Percentiles rank a stretch among this genome's conserved stretches.
phyloP scores from a whole-genome alignment of 805 yeast species.

The Saturnispora sekii region DNA sequence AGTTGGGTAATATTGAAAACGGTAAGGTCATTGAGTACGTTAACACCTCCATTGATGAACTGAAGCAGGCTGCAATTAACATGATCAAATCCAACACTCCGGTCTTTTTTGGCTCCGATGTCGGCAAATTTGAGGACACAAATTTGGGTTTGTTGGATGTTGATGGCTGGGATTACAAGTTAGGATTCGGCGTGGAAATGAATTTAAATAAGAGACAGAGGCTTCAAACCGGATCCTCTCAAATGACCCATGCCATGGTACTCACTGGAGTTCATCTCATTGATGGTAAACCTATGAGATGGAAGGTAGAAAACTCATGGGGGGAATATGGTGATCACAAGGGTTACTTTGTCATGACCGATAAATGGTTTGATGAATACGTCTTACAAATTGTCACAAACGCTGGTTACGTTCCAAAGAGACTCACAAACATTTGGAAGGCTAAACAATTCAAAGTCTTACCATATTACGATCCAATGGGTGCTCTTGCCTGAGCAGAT shows the following conservation, averaged over 20 bases:
- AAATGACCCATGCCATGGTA: constrained; percentile 90
- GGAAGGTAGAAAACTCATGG: constrained; percentile 78
- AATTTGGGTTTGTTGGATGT: constrained; percentile 63
- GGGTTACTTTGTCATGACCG: constrained; percentile 66
- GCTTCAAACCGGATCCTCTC: constrained; percentile 34
- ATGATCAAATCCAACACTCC: constrained; percentile 69
- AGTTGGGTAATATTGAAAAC: constrained; percentile 64
- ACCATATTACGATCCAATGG: constrained; percentile 77
- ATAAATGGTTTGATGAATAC: constrained; percentile 65
- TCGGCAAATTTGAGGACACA: constrained; percentile 62
- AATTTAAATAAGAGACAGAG: constrained; percentile 29
- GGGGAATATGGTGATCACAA: constrained; percentile 61
- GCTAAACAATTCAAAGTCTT: constrained; percentile 38
- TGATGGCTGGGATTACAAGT: constrained; percentile 56
- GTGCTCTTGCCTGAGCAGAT: constrained; percentile 44
- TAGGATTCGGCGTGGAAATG: constrained; percentile 37
- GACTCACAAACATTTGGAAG: constrained; percentile 36
- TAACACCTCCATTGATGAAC: constrained; percentile 50
- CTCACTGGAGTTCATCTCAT: constrained; percentile 68
- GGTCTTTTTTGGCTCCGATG: constrained; percentile 82
- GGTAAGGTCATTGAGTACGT: constrained; percentile 69
- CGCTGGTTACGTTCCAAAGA: constrained; percentile 27
- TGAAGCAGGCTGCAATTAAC: constrained; percentile 56
- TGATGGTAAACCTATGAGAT: constrained; percentile 52
- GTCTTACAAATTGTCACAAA: constrained; percentile 56